Evolutionary conservation across 1,284 basidiomycete genomes (phyloP), one percentile per base, ranked within the genome.

Genomic region (Leccinum idahoense): DNA sequence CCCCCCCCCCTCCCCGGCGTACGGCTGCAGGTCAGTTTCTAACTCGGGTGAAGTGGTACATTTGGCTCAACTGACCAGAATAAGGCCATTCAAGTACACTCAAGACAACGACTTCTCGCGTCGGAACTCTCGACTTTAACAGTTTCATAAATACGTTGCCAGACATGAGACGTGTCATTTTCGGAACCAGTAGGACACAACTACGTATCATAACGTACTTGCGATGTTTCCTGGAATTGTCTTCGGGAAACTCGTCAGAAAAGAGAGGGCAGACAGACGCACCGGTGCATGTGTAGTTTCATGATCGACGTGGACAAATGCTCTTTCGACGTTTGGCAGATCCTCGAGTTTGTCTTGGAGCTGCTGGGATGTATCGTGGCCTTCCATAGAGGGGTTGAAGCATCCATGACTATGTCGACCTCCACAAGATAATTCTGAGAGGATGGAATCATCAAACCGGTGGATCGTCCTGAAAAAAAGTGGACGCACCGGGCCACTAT

Each of bases 291-390:
- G 94, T 11, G 87, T 88, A 5, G 90, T 90, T 78, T 97, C 94
- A 71, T 97, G 90, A 76, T 97, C 94, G 60, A 96, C 92, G 72
- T 97, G 94, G 15, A 97, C 94, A 74, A 95, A 95, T 46, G 92
- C 93, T 57, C 94, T 81, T 68, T 94, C 94, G 60, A 98, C 94
- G 68, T 92, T 90, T 0, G 95, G 94, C 51, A 99, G 79, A 20
- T 87, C 85, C 75, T 99, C 96, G 59, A 99, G 87, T 78, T 93
- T 93, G 76, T 98, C 95, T 74, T 98, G 96, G 29, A 98, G 79
- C 61, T 90, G 86, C 76, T 98, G 96, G 60, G 90, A 89, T 64
- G 97, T 77, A 75, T 98, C 96, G 75, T 98, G 96, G 95, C 92
- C 72, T 91, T 88, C 88, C 90, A 93, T 1, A 98, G 78, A 1